phyloP scores from a whole-genome alignment of 2,329 filamentous ascomycete species.

The Ceratocystis ficicola region DNA sequence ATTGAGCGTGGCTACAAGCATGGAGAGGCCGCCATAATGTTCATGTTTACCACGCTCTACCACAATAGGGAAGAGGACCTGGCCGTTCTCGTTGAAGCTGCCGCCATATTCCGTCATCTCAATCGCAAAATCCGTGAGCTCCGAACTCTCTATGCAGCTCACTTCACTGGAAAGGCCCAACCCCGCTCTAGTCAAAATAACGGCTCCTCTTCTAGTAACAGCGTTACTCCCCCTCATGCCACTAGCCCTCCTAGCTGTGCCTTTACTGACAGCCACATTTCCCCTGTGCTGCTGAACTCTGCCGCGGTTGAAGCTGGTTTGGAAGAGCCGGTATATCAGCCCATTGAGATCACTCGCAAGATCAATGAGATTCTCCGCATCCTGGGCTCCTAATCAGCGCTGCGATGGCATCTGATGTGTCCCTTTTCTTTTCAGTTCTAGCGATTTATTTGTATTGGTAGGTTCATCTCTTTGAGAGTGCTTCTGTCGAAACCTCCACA shows the following conservation, averaged over 20 bases:
- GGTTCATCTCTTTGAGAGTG: background rate
- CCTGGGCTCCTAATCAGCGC: background rate
- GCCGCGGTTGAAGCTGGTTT: background rate
- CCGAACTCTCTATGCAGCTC: background rate
- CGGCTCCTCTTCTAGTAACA: background rate
- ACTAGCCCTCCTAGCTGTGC: background rate
- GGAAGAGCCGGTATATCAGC: conserved; percentile 1
- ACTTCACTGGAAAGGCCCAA: background rate
- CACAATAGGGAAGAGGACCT: background rate
- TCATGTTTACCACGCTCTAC: background rate
- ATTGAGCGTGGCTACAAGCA: background rate
- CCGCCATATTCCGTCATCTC: background rate
- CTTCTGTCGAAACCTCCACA: background rate
- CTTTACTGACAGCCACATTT: background rate
- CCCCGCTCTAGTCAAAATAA: background rate
- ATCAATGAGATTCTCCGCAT: conserved; percentile 9
- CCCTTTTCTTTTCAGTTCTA: background rate
- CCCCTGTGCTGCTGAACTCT: conserved; percentile 1
- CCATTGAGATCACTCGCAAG: conserved; percentile 6
- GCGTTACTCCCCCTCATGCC: background rate
- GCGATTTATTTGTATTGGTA: background rate
- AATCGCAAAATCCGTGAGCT: background rate
- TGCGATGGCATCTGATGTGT: background rate
- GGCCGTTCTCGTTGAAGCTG: background rate
- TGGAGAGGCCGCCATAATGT: background rate